Evolutionary conservation across 2,329 filamentous ascomycete genomes (phyloP), one percentile per base, ranked within the genome.

Genomic region (Ramularia collo-cygni): DNA sequence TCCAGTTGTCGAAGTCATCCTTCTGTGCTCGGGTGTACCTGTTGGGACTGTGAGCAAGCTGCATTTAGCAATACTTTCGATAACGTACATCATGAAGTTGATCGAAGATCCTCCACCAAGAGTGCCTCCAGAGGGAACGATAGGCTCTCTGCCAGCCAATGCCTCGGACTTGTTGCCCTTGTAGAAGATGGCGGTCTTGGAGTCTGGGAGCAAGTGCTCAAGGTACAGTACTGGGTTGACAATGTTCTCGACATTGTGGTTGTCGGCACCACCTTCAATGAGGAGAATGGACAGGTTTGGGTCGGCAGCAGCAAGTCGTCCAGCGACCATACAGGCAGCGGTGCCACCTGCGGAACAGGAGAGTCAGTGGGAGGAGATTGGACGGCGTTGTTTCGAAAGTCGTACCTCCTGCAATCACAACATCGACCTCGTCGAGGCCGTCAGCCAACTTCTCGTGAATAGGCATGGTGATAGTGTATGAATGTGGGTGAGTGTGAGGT

Each of bases 101-200:
- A 64, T 64, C 3, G 58, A 61, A 13, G 38, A 41, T 30, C 43
- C 77, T 4, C 81, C 81, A 14, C 81, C 81, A 0, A 85, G 66
- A 1, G 75, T 70, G 14, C 69, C 67, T 28, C 66, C 67, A 4
- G 53, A 61, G 5, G 64, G 63, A 4, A 69, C 63, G 17, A 68
- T 59, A 3, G 60, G 61, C 40, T 66, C 64, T 17, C 72, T 60
- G 17, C 66, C 63, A 35, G 63, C 67, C 5, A 77, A 62, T 14
- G 70, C 53, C 17, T 66, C 56, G 1, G 66, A 65, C 16, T 66
- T 51, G 27, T 69, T 70, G 6, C 64, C 64, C 49, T 72, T 63
- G 53, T 75, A 75, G 54, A 76, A 76, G 16, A 72, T 56, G 9
- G 70, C 65, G 0, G 66, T 69, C 45, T 72, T 71, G 40, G 67